Evolutionary conservation across 2,329 filamentous ascomycete genomes (phyloP), one percentile per base, ranked within the genome.

Genomic region (Neobulgaria alba): DNA sequence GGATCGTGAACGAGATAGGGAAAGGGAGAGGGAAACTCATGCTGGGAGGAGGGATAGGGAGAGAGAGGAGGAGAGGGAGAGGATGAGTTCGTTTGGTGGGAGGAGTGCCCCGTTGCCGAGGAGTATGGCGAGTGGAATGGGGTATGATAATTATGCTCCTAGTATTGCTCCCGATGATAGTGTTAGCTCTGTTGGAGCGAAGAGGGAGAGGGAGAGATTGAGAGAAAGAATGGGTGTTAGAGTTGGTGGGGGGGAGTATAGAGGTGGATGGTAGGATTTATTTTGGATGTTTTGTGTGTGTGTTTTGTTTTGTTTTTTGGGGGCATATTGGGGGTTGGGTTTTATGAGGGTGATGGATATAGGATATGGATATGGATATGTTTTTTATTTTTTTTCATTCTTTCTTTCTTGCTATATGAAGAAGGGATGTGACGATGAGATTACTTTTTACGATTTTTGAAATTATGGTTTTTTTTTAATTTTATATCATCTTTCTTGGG

Each of bases 161-260:
- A 77, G 72, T 50, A 62, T 80, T 26, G 73, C 68, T 32, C 76
- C 76, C 2, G 72, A 68, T 51, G 76, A 80, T 54, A 79, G 75
- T 52, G 76, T 80, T 41, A 78, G 74, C 55, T 75, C 72, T 49
- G 66, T 78, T n/a, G 75, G 73, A n/a, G 53, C 38, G 18, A 58
- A 57, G 46, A 47, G 42, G 40, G 53, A 58, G 40, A 43, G 52
- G 39, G 45, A 53, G 21, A 38, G 52, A 10, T 39, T 55, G 35
- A 40, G 45, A 29, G 46, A 50, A 10, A 45, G 54, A 33, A 52
- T 57, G 23, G 23, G 23, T 7, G 23, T 26, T 26, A 26, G 23
- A 12, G 23, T 26, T 26, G 23, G 23, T 12, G 23, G 23, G 23
- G 23, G 23, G 12, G 7, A 7, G 23, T 26, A 26, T 12, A 26